A percentile compares a stretch with the other conserved stretches of the same genome.
phyloP scores from a whole-genome alignment of 2,329 filamentous ascomycete genomes.

The Botryotinia narcissicola region DNA sequence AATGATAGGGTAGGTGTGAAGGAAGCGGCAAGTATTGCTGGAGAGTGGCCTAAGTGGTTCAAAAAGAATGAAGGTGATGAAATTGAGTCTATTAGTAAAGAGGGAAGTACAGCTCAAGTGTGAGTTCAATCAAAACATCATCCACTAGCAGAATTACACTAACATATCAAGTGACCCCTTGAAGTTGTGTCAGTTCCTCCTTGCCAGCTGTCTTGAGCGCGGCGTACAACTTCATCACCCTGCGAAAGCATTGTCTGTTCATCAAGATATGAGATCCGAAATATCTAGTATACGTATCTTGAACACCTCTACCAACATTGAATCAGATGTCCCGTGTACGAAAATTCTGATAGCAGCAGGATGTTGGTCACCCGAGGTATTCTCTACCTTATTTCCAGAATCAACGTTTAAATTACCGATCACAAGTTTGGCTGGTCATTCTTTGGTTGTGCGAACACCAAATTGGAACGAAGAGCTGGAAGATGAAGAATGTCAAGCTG shows the following conservation, averaged over 20 bases:
- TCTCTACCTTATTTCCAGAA: constrained; percentile 60
- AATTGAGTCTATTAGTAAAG: constrained; percentile 60
- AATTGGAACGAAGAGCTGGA: constrained; percentile 47
- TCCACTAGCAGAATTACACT: neutral
- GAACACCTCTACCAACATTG: constrained; percentile 44
- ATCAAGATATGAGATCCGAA: constrained; percentile 49
- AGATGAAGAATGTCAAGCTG: constrained; percentile 57
- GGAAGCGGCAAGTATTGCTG: constrained; percentile 31
- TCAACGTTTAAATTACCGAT: constrained; percentile 55
- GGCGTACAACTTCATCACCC: constrained; percentile 68
- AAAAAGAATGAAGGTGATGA: constrained; percentile 52
- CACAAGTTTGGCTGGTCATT: constrained; percentile 66
- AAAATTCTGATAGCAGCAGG: constrained; percentile 67
- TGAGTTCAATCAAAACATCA: constrained; percentile 41
- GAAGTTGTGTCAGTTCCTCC: constrained; percentile 62
- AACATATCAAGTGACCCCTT: constrained; percentile 57
- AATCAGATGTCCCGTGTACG: constrained; percentile 58
- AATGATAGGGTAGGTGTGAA: constrained; percentile 48
- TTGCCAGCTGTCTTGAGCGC: constrained; percentile 53
- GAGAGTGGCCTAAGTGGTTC: constrained; percentile 56
- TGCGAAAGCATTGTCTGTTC: constrained; percentile 53
- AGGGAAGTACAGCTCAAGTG: constrained; percentile 63
- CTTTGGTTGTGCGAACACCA: constrained; percentile 63
- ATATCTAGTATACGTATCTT: constrained; percentile 53
- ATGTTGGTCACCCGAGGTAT: constrained; percentile 68